Percentiles rank a stretch among this genome's conserved stretches.
These are phyloP conservation scores for Ogataea pilisensis DNA, from an alignment of 805 yeast genomes.

Conservation along the genomic window DNA sequence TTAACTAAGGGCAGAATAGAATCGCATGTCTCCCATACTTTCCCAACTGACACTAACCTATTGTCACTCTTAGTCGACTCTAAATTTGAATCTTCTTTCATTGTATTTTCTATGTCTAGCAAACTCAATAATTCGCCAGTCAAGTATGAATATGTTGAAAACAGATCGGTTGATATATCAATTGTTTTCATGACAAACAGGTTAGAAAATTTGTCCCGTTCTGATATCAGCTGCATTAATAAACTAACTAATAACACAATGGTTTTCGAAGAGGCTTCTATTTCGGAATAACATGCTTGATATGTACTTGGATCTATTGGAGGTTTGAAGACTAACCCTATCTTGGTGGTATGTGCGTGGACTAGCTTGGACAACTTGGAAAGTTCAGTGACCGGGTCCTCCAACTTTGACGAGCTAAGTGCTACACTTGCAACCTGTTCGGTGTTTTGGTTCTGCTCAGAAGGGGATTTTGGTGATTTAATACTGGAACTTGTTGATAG, in stretches of 20 bases:
- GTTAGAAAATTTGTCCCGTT: conserved; percentile 29
- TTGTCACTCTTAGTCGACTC: too few species aligned
- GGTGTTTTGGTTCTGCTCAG: neutral
- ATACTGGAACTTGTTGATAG: neutral
- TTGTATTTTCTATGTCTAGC: conserved; percentile 6
- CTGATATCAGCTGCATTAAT: conserved; percentile 36
- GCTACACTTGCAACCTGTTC: neutral
- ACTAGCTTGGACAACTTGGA: conserved; percentile 54
- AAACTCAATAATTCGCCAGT: conserved; percentile 17
- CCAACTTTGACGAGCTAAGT: conserved; percentile 28
- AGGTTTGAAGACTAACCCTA: conserved; percentile 67
- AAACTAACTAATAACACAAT: conserved; percentile 44
- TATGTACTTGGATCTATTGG: conserved; percentile 39
- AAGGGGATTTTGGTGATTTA: neutral
- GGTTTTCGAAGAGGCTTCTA: conserved; percentile 42
- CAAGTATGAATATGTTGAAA: conserved; percentile 14
- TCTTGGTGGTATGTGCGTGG: conserved; percentile 73
- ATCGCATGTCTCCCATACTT: conserved; percentile 69
- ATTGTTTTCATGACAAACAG: conserved; percentile 30
- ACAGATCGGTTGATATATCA: conserved; percentile 16
- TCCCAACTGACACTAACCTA: conserved; percentile 59
- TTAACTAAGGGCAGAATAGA: conserved; percentile 36
- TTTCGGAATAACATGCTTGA: conserved; percentile 44
- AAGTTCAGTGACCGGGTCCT: conserved; percentile 51
- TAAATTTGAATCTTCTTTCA: too few species aligned